A percentile compares a stretch with the other conserved stretches of the same genome.
phyloP scores from a whole-genome alignment of 495 filamentous ascomycete genomes.

The Xylaria acuta region DNA sequence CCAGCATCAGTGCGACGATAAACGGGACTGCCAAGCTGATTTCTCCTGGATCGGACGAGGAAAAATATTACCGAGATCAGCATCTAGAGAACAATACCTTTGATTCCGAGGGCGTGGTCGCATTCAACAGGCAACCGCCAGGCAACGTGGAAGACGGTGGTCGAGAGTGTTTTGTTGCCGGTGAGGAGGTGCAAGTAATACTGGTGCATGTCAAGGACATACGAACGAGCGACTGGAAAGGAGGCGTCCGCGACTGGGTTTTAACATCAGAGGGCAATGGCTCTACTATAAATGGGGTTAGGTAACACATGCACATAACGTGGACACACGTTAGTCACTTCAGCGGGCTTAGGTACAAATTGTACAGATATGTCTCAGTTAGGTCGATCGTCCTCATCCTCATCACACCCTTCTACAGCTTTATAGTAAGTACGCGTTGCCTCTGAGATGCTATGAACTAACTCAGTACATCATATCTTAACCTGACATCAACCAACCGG shows the following conservation, averaged over 20 bases:
- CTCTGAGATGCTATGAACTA: background rate
- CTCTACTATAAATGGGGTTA: conserved; percentile 41
- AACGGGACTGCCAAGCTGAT: conserved; percentile 81
- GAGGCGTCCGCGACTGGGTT: conserved; percentile 74
- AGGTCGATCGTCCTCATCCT: background rate
- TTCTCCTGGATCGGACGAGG: conserved; percentile 74
- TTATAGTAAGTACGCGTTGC: background rate
- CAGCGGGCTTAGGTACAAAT: background rate
- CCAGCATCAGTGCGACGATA: conserved; percentile 92
- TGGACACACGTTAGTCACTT: background rate
- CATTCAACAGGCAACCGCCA: conserved; percentile 32
- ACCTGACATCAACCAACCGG: background rate
- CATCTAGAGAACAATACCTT: conserved; percentile 96
- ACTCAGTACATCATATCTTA: background rate
- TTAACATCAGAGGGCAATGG: conserved; percentile 55
- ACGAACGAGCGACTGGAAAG: conserved; percentile 83
- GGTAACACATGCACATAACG: conserved; percentile 19
- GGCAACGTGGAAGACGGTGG: conserved; percentile 52
- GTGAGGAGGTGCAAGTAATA: conserved; percentile 73
- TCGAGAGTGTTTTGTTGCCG: conserved; percentile 68
- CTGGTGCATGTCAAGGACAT: conserved; percentile 77
- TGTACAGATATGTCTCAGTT: background rate
- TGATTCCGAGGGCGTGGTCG: conserved; percentile 55
- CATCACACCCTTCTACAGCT: background rate
- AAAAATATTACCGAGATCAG: conserved; percentile 75